A percentile compares a stretch with the other conserved stretches of the same genome.
Evolutionary conservation across 192 early-diverging fungal species (phyloP).

Genomic region (Coemansia sp.): DNA sequence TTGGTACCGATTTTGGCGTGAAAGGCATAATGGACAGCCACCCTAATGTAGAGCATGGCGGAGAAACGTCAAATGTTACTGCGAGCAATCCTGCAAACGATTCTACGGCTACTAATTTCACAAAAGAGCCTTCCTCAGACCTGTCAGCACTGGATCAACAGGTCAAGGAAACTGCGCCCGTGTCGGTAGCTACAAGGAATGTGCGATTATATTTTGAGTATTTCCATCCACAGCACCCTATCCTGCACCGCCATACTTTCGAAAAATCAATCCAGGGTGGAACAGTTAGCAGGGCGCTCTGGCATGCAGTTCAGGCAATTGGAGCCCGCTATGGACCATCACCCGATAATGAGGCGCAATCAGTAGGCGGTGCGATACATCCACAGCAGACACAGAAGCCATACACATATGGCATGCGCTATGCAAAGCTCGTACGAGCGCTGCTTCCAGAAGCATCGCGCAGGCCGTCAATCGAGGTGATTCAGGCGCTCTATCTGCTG

Average conservation of each 20-base stretch:
- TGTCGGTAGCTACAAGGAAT: slow-evolving; percentile 18
- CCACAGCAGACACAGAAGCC: slow-evolving; percentile 11
- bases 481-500: slow-evolving; percentile 52
- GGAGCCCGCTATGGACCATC: slow-evolving; percentile 42
- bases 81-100: slow-evolving; percentile 16
- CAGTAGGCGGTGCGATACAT: neutral
- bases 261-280: slow-evolving; percentile 37
- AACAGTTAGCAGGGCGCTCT: slow-evolving; percentile 36
- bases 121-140: neutral
- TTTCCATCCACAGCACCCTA: slow-evolving; percentile 53
- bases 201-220: slow-evolving; percentile 41
- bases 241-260: slow-evolving; percentile 51
- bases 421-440: slow-evolving; percentile 33
- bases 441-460: slow-evolving; percentile 41
- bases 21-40: slow-evolving; percentile 19
- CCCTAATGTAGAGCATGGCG: slow-evolving; percentile 12
- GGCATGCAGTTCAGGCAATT: slow-evolving; percentile 51
- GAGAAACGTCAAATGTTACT: slow-evolving; percentile 15
- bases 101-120: neutral
- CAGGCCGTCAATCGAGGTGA: slow-evolving; percentile 33
- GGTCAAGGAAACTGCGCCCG: neutral
- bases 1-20: slow-evolving; percentile 11
- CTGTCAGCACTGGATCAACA: too few relatives aligned
- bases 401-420: slow-evolving; percentile 33
- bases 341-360: slow-evolving; percentile 13